These are phyloP conservation scores for Quercus suber DNA, from an alignment of 306 rosid genomes.

Conservation along the genomic window DNA sequence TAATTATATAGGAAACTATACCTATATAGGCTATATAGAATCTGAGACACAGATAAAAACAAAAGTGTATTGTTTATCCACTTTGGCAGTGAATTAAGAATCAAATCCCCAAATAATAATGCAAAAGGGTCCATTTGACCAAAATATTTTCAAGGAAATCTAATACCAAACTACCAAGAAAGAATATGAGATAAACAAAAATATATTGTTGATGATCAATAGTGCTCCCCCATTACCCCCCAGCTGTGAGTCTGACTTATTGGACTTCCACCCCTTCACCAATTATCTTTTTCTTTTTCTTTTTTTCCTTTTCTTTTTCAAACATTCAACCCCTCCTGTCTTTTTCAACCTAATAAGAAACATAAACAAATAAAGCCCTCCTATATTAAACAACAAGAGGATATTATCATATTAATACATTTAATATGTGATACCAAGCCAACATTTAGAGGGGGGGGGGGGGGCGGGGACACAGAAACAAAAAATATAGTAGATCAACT, in stretches of 20 bases:
- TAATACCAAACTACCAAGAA: not conserved
- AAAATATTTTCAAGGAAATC: not conserved
- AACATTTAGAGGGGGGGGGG: not conserved
- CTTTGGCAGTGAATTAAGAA: not conserved
- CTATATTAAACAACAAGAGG: not conserved
- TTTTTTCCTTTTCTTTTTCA: not conserved
- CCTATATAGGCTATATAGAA: not conserved
- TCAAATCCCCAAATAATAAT: not conserved
- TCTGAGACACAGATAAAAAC: not conserved
- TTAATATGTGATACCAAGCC: not conserved
- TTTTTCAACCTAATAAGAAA: not conserved
- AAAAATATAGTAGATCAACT: not conserved
- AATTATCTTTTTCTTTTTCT: too few species aligned
- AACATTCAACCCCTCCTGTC: not conserved
- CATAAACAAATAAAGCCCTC: not conserved
- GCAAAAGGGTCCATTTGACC: not conserved
- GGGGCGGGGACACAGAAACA: not conserved
- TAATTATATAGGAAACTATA: not conserved
- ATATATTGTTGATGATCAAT: not conserved
- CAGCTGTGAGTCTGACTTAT: not conserved
- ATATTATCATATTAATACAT: not conserved
- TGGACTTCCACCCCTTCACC: not conserved
- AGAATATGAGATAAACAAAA: not conserved
- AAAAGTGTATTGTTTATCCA: not conserved
- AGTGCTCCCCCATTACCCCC: not conserved